These are phyloP conservation scores for Coprinopsis cinerea DNA, from an alignment of 768 basidiomycete species.

Conservation along the genomic window DNA sequence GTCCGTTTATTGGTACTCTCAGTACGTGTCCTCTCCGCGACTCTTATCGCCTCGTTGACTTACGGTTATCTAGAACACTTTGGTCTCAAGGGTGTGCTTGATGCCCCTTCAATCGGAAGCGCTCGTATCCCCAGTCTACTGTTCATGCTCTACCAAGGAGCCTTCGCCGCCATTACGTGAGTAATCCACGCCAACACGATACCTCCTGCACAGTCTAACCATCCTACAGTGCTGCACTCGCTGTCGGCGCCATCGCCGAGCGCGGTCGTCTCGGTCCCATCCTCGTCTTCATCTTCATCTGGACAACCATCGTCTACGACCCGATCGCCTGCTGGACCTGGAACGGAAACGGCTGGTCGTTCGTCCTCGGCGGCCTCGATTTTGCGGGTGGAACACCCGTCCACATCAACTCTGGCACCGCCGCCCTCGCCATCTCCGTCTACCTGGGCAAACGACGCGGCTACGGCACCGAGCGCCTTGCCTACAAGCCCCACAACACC, in stretches of 20 bases:
- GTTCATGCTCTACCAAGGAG: slow-evolving; percentile 83
- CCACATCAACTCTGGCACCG: slow-evolving; percentile 93
- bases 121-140: slow-evolving; percentile 64
- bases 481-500: slow-evolving; percentile 95
- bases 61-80: slow-evolving; percentile 56
- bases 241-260: slow-evolving; percentile 90
- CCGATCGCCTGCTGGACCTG: slow-evolving; percentile 97
- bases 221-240: slow-evolving; percentile 66
- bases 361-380: slow-evolving; percentile 75
- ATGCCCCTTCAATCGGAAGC: slow-evolving; percentile 69
- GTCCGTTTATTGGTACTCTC: slow-evolving; percentile 80
- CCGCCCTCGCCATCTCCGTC: slow-evolving; percentile 85
- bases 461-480: slow-evolving; percentile 84
- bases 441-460: slow-evolving; percentile 90
- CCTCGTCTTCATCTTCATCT: slow-evolving; percentile 85
- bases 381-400: slow-evolving; percentile 97
- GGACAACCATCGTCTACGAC: slow-evolving; percentile 88
- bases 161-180: slow-evolving; percentile 90
- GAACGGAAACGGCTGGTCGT: slow-evolving; percentile 77
- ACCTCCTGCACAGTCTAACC: slow-evolving; percentile 10
- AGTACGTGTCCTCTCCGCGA: slow-evolving; percentile 35
- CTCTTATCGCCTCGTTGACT: neutral
- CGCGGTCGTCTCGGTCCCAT: slow-evolving; percentile 80
- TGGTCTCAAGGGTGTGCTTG: slow-evolving; percentile 72
- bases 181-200: slow-evolving; percentile 17